Evolutionary conservation across 2,329 filamentous ascomycete genomes (phyloP), one percentile per base, ranked within the genome.

Genomic region (Helicocarpus griseus): DNA sequence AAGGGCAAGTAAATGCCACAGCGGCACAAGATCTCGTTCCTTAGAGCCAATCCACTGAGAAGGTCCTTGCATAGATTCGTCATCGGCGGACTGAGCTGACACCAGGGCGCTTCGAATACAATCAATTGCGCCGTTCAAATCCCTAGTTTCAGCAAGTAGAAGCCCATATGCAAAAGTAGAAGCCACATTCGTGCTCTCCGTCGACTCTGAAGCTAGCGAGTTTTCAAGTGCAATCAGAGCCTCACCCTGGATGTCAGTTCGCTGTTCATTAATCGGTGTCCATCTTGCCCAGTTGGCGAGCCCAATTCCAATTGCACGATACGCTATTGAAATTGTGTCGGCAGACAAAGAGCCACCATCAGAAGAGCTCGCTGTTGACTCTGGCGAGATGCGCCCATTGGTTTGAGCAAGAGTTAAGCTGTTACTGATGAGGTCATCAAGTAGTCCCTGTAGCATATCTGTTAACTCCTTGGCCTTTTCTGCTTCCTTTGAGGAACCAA

Each of bases 1-100:
- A 22, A 98, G 76, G 0, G 89, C 85, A 44, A 98, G 77, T 14
- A 98, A 76, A 72, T 98, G 93, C 90, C 93, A 96, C 22, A 96
- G 70, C 2, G 90, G 85, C 22, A 97, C 82, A n/a, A 81, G 61
- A 55, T 77, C 76, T 47, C 77, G 65, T 44, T 68, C 66, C 31
- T 61, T 64, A 14, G 61, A 60, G 36, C 68, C 61, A 53, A 63
- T 52, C 28, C 58, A 60, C 14, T 63, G 67, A 11, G 39, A 26
- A 6, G 35, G 43, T 43, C 35, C 50, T 19, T 31, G 50, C 41
- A 47, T 40, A 28, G 48, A 43, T 26, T 70, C 71, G 1, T 72
- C 61, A 4, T 73, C 51, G 31, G 48, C 51, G 5, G 57, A 39
- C 38, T 57, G 57, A 22, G 58, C 44, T 38, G 76, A 78, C 3